Percentiles rank a stretch among this genome's conserved stretches.
Conservation (phyloP, 192 early-diverging fungal species). For the Gamsiella multidivaricata region DNA sequence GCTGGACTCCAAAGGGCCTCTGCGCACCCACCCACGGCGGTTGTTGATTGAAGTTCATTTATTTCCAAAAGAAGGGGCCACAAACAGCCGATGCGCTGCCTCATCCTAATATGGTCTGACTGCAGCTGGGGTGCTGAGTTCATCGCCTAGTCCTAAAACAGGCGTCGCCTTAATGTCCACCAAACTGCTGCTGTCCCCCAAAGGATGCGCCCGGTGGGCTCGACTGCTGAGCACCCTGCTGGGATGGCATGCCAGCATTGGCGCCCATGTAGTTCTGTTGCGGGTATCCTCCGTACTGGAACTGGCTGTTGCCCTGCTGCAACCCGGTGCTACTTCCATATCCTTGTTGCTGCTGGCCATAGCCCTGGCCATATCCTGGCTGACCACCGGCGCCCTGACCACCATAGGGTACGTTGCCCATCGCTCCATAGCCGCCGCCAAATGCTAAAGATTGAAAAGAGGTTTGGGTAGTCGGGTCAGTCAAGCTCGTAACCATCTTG, state of each 20-base stretch:
- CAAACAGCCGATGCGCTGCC: too few species aligned
- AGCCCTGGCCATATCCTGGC: slow-evolving; percentile 23
- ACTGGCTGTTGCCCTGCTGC: slow-evolving; percentile 20
- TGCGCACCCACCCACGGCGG: too few species aligned
- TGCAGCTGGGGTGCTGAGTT: slow-evolving; percentile 8
- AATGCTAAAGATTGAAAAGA: slow-evolving; percentile 12
- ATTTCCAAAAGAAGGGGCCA: too few species aligned
- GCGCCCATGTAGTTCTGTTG: slow-evolving; percentile 1
- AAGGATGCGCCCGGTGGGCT: not conserved
- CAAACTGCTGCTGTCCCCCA: slow-evolving; percentile 23
- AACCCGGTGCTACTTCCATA: slow-evolving; percentile 16
- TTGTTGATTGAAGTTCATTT: too few species aligned
- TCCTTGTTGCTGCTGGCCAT: slow-evolving; percentile 14
- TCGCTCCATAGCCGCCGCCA: slow-evolving; percentile 31
- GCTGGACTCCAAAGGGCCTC: too few species aligned
- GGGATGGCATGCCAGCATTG: slow-evolving; percentile 2
- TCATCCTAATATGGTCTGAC: too few species aligned
- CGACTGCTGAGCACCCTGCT: slow-evolving; percentile 3
- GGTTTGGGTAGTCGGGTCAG: too few species aligned
- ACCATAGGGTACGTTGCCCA: slow-evolving; percentile 30
- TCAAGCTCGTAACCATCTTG: too few species aligned
- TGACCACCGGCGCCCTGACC: slow-evolving; percentile 14
- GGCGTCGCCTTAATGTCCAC: too few species aligned
- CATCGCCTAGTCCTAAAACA: not conserved
- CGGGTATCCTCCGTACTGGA: slow-evolving; percentile 21